These are phyloP conservation scores for Mycotypha africana DNA, from an alignment of 371 early-diverging fungal genomes.

Conservation along the genomic window DNA sequence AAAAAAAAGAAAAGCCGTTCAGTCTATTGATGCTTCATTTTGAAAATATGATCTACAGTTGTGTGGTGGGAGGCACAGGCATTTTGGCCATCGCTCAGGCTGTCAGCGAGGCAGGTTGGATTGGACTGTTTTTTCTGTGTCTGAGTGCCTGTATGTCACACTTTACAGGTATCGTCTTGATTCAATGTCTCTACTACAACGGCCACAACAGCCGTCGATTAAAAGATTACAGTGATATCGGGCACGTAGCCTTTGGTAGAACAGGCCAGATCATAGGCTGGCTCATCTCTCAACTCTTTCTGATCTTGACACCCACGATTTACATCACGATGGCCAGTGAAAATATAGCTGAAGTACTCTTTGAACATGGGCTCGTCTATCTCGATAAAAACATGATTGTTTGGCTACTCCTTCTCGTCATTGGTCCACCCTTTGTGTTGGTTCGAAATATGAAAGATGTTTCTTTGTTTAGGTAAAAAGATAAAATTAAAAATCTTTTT, in stretches of 20 bases:
- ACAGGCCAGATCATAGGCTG: conserved; percentile 53
- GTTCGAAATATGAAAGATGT: conserved; percentile 57
- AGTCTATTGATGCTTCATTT: too few species aligned
- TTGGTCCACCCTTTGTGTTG: conserved; percentile 47
- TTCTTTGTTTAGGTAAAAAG: conserved; percentile 41
- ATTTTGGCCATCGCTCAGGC: conserved; percentile 80
- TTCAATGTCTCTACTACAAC: conserved; percentile 27
- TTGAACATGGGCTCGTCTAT: conserved; percentile 7
- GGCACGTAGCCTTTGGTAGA: conserved; percentile 61
- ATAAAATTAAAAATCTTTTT: background rate
- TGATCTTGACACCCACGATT: conserved; percentile 64
- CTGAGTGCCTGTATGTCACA: conserved; percentile 49
- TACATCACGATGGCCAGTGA: conserved; percentile 74
- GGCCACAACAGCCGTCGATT: background rate
- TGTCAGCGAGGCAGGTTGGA: conserved; percentile 80
- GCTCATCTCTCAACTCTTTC: conserved; percentile 60
- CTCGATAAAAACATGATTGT: conserved; percentile 50
- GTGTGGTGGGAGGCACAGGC: conserved; percentile 84
- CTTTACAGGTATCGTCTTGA: conserved; percentile 31
- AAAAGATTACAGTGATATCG: conserved; percentile 45
- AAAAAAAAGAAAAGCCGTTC: conserved; percentile 22
- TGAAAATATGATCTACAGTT: too few species aligned
- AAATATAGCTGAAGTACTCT: conserved; percentile 52
- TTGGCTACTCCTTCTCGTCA: conserved; percentile 48
- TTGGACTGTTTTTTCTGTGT: conserved; percentile 30